Evolutionary conservation across 495 filamentous ascomycete genomes (phyloP), one percentile per base, ranked within the genome.

Genomic region (Penicillium canariense): DNA sequence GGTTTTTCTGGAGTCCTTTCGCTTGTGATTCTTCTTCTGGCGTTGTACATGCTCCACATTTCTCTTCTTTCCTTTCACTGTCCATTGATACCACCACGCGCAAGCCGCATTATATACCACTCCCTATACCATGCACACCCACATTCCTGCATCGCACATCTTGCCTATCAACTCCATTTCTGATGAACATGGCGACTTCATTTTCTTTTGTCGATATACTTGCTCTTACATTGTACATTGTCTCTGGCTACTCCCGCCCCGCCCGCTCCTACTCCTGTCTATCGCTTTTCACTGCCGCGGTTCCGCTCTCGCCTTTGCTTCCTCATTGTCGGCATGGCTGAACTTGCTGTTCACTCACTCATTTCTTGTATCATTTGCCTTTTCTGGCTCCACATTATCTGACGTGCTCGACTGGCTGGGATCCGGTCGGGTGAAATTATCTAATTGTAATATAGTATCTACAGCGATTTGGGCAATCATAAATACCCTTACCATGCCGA

Each of bases 361-460:
- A 18, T 10, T 46, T 43, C 39, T 48, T 57, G 50, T 57, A 60
- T 48, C 14, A 60, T 56, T 52, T 20, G n/a, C 36, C 12, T 18
- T 15, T 20, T 38, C n/a, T 34, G 35, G 47, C 36, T 48, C 26
- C 14, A 5, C 27, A 23, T 46, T 20, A 26, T 28, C 43, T 28
- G 25, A 18, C 18, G n/a, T 17, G 12, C 38, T 36, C 17, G 48
- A 54, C 64, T 66, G 62, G 62, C 65, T 54, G 62, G 65, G 45
- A 49, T 57, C 62, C 65, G 54, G 65, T 52, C 31, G 50, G 30
- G 22, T 35, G 17, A n/a, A 5, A 14, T 56, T 57, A 52, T 66
- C 59, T 50, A 59, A 38, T 69, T 73, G 72, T 76, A 76, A 74
- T 76, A 70, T 76, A 76, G 55, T 53, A 61, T 44, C 54, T 58